Evolutionary conservation across 2,329 filamentous ascomycete species (phyloP).

Genomic region (Penicillium thymicola): DNA sequence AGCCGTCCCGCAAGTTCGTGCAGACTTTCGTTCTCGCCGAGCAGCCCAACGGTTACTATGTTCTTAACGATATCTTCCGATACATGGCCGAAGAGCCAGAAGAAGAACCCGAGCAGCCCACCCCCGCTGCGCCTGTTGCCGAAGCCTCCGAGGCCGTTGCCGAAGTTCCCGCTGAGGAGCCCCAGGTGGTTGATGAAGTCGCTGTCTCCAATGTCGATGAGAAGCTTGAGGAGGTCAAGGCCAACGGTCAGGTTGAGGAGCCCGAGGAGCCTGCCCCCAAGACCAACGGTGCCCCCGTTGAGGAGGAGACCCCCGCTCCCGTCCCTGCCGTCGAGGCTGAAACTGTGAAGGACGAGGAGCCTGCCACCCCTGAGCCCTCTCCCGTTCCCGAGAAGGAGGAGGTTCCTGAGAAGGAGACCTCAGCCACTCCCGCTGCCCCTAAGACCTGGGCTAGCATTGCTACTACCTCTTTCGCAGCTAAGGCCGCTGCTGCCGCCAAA

Average conservation of each 20-base stretch:
- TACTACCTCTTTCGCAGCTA: conserved; percentile 28
- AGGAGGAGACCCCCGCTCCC: conserved; percentile 21
- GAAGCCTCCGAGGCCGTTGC: conserved; percentile 38
- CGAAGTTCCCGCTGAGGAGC: conserved; percentile 28
- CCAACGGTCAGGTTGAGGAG: conserved; percentile 44
- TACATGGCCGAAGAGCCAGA: conserved; percentile 78
- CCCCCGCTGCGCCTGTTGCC: conserved; percentile 38
- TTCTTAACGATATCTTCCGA: conserved; percentile 96
- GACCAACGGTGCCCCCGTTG: conserved; percentile 33
- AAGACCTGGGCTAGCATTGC: conserved; percentile 66
- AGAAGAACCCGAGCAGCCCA: conserved; percentile 49
- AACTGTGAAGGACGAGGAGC: conserved; percentile 56
- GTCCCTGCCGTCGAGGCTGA: conserved; percentile 39
- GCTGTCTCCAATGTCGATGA: conserved; percentile 62
- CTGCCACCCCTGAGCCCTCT: conserved; percentile 60
- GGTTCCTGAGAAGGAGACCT: conserved; percentile 52
- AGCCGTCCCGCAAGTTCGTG: conserved; percentile 90
- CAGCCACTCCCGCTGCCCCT: conserved; percentile 49
- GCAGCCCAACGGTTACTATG: conserved; percentile 96
- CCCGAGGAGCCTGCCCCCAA: conserved; percentile 31
- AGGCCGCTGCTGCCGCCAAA: conserved; percentile 37
- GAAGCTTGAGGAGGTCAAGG: conserved; percentile 66
- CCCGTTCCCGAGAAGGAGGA: conserved; percentile 49
- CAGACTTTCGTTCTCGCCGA: conserved; percentile 97
- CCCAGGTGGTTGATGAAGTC: conserved; percentile 38